These are phyloP conservation scores for Escallonia rubra DNA, from an alignment of 129 eudicot genomes.

Conservation along the genomic window DNA sequence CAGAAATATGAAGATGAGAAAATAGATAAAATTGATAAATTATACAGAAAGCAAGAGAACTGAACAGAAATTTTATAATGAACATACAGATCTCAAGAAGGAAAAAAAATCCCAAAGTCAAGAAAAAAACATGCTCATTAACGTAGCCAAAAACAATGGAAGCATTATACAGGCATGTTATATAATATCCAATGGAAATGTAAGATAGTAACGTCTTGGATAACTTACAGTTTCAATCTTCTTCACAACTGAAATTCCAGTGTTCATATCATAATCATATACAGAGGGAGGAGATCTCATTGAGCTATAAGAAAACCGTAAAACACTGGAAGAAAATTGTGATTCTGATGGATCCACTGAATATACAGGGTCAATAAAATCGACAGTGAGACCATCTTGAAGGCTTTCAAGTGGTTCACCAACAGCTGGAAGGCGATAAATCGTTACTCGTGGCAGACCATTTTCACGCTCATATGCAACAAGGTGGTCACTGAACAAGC, in stretches of 20 bases:
- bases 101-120: not conserved
- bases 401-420: conserved; percentile 71
- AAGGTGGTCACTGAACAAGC: conserved; percentile 69
- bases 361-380: conserved; percentile 79
- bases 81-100: not conserved
- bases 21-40: too few relatives aligned
- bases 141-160: not conserved
- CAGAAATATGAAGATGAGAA: too few relatives aligned
- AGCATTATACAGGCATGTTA: not conserved
- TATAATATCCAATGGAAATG: not conserved
- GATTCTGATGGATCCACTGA: conserved; percentile 66
- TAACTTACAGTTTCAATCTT: conserved; percentile 72
- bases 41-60: not conserved
- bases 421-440: conserved; percentile 63
- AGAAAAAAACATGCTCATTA: not conserved
- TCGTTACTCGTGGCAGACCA: conserved; percentile 62
- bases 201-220: not conserved
- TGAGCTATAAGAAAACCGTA: conserved; percentile 75
- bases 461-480: conserved; percentile 78
- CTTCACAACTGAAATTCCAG: conserved; percentile 82
- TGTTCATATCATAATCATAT: conserved; percentile 87
- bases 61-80: not conserved
- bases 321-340: conserved; percentile 61
- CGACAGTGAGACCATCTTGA: conserved; percentile 65
- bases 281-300: conserved; percentile 82